A percentile compares a stretch with the other conserved stretches of the same genome.
phyloP scores from a whole-genome alignment of 139 green algal genomes.

The Chlorella sorokiniana region DNA sequence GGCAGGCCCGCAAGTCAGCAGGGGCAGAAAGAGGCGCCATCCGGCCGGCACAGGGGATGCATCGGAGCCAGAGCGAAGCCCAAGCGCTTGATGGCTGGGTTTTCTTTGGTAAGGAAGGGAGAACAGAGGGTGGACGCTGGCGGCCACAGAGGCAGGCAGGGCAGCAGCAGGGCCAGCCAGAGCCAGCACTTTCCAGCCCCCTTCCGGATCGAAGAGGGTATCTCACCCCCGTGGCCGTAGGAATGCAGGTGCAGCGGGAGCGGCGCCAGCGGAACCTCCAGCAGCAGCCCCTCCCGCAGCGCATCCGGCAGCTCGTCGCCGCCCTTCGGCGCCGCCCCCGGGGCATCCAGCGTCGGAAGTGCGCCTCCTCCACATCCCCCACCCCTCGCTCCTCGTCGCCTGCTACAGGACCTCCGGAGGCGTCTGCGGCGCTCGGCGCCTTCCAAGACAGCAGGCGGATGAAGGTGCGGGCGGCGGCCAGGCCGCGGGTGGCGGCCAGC shows the following conservation, averaged over 20 bases:
- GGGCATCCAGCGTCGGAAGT: too few relatives aligned
- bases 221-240: constrained; percentile 16
- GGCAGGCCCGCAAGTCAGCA: not conserved
- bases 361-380: not conserved
- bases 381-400: not conserved
- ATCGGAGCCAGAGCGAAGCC: not conserved
- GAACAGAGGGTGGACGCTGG: not conserved
- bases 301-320: not conserved
- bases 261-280: not conserved
- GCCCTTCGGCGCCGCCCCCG: not conserved
- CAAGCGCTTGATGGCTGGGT: too few relatives aligned
- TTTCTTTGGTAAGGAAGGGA: too few relatives aligned
- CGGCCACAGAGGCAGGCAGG: not conserved
- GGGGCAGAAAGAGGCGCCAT: not conserved
- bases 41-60: not conserved
- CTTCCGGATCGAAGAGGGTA: not conserved
- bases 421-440: not conserved
- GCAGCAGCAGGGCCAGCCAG: not conserved
- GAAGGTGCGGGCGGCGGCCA: not conserved
- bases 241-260: constrained; percentile 19
- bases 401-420: not conserved
- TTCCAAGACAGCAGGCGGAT: constrained; percentile 1
- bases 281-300: not conserved
- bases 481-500: not conserved
- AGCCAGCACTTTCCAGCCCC: not conserved